Evolutionary conservation across 2,329 filamentous ascomycete genomes (phyloP).

Genomic region (Colletotrichum graminicola): DNA sequence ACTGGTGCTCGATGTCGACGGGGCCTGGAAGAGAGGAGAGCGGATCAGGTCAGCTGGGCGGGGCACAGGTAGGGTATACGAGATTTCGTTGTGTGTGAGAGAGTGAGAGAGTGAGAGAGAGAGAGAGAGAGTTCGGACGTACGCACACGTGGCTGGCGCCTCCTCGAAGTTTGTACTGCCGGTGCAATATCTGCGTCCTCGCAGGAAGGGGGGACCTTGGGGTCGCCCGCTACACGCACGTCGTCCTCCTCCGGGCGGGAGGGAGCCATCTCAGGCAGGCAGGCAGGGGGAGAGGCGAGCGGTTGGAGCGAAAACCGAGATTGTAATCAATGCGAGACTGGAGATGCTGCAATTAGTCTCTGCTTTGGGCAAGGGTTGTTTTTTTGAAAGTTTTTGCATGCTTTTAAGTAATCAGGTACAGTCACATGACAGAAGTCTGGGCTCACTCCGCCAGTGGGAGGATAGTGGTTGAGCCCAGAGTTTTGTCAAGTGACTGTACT

Average conservation of each 20-base stretch:
- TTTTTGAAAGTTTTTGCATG: not conserved
- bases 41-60: not conserved
- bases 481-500: too few relatives aligned
- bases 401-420: not conserved
- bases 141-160: constrained; percentile 2
- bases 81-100: not conserved
- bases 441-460: too few relatives aligned
- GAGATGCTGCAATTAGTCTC: not conserved
- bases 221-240: not conserved
- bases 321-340: not conserved
- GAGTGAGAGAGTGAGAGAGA: not conserved
- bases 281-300: too few relatives aligned
- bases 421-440: too few relatives aligned
- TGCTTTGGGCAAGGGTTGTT: not conserved
- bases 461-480: too few relatives aligned
- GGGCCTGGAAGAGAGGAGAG: constrained; percentile 10
- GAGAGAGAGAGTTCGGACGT: not conserved
- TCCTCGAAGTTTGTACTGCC: not conserved
- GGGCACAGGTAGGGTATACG: not conserved
- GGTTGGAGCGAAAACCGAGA: not conserved
- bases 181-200: not conserved
- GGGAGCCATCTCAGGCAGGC: not conserved
- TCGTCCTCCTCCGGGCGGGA: not conserved
- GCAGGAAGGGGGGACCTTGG: not conserved
- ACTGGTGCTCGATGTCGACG: constrained; percentile 37